Evolutionary conservation across 2,329 filamentous ascomycete genomes (phyloP), one percentile per base, ranked within the genome.

Genomic region (Rhexocercosporidium sp.): DNA sequence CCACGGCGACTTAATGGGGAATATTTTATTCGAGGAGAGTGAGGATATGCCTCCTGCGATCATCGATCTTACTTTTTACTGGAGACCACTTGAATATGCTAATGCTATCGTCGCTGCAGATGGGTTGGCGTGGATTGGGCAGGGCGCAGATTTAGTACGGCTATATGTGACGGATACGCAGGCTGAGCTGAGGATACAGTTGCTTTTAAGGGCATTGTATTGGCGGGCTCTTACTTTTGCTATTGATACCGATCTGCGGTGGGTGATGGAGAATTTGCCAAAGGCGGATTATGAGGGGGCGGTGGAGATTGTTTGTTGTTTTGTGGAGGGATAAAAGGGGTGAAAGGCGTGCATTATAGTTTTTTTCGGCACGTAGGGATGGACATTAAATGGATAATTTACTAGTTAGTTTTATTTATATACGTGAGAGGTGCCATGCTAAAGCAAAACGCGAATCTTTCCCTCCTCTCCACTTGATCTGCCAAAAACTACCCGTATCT

Each of bases 1-100:
- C 14, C 47, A 51, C 14, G 47, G 47, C 47, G 47, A 51, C 47
- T 51, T 51, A 27, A 51, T 14, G 18, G 47, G 47, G 20, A 51
- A 51, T 51, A 51, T 51, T 27, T 27, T 51, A 51, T 51, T 51
- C 47, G 25, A 27, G n/a, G n/a, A 51, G 47, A 51, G 47, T 12
- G 25, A 14, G 47, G n/a, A 9, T 51, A 14, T 51, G 47, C 25
- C 47, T 27, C 47, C 47, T 51, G 47, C 47, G 3, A 51, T 51
- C 25, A 51, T 51, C 18, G 47, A 51, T 51, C 47, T 51, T 51
- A 51, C 47, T 22, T 51, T 51, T 51, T 51, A 51, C n/a, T 51
- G 47, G 47, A 51, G 47, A 27, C 47, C 47, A 51, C 20, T 51
- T 51, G n/a, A 51, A 51, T 51, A 51, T 51, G 47, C 47, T 51